These are phyloP conservation scores for Elaeis oleifera DNA, from an alignment of 202 grass and related monocot genomes.

Conservation along the genomic window DNA sequence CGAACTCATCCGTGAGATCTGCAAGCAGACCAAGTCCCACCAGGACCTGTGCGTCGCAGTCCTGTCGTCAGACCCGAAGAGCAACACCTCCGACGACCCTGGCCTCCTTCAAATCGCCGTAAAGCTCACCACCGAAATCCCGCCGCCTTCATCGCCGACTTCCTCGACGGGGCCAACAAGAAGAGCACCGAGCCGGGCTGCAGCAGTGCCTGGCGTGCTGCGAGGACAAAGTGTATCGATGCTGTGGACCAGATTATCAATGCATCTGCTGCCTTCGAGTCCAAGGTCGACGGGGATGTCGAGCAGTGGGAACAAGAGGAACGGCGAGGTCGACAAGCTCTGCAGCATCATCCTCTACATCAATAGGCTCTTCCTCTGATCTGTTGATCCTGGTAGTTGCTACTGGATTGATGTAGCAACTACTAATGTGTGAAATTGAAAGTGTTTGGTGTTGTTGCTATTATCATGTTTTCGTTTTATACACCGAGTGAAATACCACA, in stretches of 20 bases:
- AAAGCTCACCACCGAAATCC: too few species aligned
- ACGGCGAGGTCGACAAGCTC: conserved; percentile 52
- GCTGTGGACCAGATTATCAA: conserved; percentile 58
- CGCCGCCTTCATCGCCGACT: too few species aligned
- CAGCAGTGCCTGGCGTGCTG: conserved; percentile 63
- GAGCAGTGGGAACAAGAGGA: conserved; percentile 32
- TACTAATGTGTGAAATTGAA: too few species aligned
- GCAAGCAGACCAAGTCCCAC: conserved; percentile 38
- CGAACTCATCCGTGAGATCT: conserved; percentile 7
- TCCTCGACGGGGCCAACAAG: too few species aligned
- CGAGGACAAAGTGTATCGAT: conserved; percentile 48
- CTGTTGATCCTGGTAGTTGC: background rate
- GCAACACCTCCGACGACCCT: too few species aligned
- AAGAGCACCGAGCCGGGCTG: too few species aligned
- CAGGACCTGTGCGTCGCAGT: conserved; percentile 40
- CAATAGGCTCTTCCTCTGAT: conserved; percentile 28
- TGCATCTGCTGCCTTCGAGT: conserved; percentile 38
- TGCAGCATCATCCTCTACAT: conserved; percentile 52
- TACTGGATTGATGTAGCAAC: background rate
- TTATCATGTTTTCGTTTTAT: too few species aligned
- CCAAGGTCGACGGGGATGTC: conserved; percentile 32
- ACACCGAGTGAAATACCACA: too few species aligned
- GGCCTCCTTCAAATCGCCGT: too few species aligned
- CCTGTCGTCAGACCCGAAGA: conserved; percentile 32
- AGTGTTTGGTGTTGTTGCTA: too few species aligned